Conservation (phyloP, 176 grass and related monocot species). For the sorghum (Sorghum bicolor) region Sorghum_bicolor_NCBIv3 NC_012873.2:58991001-58991500, state of each 20-base stretch:
- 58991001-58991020: background rate
- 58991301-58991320: background rate
- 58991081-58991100: background rate
- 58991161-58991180: background rate
- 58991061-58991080: background rate
- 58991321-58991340: background rate
- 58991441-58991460: too few species aligned
- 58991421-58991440: too few species aligned
- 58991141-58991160: background rate
- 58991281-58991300: background rate
- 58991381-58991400: too few species aligned
- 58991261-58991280: background rate
- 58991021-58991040: background rate
- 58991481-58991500: background rate
- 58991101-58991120: background rate
- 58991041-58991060: background rate
- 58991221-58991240: background rate
- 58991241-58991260: background rate
- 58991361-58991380: background rate
- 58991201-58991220: background rate
- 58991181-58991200: background rate
- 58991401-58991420: too few species aligned
- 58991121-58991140: background rate
- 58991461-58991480: background rate
- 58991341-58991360: background rate